A percentile compares a stretch with the other conserved stretches of the same genome.
Evolutionary conservation across 768 basidiomycete genomes (phyloP).

Genomic region (Mycena belliarum): DNA sequence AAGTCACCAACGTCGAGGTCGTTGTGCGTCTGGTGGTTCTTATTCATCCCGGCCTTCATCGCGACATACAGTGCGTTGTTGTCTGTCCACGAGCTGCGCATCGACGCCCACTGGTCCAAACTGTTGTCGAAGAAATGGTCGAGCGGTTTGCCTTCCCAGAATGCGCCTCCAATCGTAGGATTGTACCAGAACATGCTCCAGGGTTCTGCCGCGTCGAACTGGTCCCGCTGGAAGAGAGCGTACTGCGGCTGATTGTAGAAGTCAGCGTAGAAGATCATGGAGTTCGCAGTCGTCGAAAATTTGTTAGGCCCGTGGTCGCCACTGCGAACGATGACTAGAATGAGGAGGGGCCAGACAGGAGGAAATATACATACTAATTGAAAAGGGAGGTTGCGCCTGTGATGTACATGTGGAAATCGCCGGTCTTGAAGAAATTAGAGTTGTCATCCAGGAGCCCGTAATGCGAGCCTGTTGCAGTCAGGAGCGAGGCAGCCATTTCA

Average conservation of each 20-base stretch:
- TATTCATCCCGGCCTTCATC: conserved; percentile 81
- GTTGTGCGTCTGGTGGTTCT: conserved; percentile 90
- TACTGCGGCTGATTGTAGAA: conserved; percentile 73
- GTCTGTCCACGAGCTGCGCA: conserved; percentile 94
- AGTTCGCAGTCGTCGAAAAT: conserved; percentile 90
- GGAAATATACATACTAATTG: conserved; percentile 45
- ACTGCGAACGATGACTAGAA: not conserved
- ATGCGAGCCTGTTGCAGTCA: conserved; percentile 84
- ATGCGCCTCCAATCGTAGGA: conserved; percentile 80
- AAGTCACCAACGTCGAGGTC: conserved; percentile 96
- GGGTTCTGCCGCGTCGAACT: conserved; percentile 77
- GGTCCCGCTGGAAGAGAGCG: conserved; percentile 90
- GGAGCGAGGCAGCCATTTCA: conserved; percentile 82
- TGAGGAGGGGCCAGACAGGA: not conserved
- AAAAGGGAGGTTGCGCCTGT: conserved; percentile 83
- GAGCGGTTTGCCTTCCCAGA: conserved; percentile 84
- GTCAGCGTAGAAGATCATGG: conserved; percentile 75
- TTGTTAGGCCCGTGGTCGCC: conserved; percentile 96
- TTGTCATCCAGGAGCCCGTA: conserved; percentile 74
- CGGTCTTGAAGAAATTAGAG: conserved; percentile 68
- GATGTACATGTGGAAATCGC: conserved; percentile 88
- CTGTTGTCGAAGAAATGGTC: conserved; percentile 80
- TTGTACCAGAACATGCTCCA: conserved; percentile 96
- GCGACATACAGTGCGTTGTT: conserved; percentile 80
- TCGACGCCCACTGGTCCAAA: conserved; percentile 84